Evolutionary conservation across 768 basidiomycete species (phyloP).

Genomic region (Crepidotus variabilis): DNA sequence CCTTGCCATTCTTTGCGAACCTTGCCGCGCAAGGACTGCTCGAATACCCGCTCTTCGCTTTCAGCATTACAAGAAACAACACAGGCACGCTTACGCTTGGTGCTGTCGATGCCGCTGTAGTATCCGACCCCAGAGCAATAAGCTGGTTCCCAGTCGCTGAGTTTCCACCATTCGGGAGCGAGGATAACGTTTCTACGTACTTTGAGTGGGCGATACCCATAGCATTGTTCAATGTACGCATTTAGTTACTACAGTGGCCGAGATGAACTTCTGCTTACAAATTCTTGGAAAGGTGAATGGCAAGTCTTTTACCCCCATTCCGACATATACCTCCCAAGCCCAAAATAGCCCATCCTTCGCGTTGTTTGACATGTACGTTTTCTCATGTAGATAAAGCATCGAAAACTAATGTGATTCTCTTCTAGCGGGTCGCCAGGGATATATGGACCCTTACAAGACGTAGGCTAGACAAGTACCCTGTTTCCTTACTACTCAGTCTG

Average conservation of each 20-base stretch:
- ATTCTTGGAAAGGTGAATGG: constrained; percentile 46
- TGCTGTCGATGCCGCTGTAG: constrained; percentile 71
- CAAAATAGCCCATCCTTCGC: constrained; percentile 54
- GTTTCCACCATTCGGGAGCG: constrained; percentile 60
- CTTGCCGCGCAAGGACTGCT: constrained; percentile 61
- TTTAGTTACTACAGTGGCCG: not conserved
- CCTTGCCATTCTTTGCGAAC: constrained; percentile 62
- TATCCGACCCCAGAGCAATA: constrained; percentile 54
- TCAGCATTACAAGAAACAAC: constrained; percentile 56
- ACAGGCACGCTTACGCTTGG: constrained; percentile 67
- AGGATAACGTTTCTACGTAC: constrained; percentile 63
- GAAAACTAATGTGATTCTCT: not conserved
- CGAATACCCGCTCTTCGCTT: constrained; percentile 74
- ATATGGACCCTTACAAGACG: constrained; percentile 77
- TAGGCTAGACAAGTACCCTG: constrained; percentile 24
- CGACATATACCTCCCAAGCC: constrained; percentile 60
- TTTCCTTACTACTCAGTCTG: not conserved
- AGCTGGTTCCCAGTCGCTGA: constrained; percentile 74
- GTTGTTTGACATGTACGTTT: constrained; percentile 66
- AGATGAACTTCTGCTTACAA: not conserved
- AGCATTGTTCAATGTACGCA: constrained; percentile 47
- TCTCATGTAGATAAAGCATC: not conserved
- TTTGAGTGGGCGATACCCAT: constrained; percentile 73
- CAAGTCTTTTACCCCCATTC: constrained; percentile 45
- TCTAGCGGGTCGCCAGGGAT: constrained; percentile 66